Percentiles rank a stretch among this genome's conserved stretches.
Evolutionary conservation across 2,329 filamentous ascomycete genomes (phyloP).

Genomic region (Madurella fahalii): DNA sequence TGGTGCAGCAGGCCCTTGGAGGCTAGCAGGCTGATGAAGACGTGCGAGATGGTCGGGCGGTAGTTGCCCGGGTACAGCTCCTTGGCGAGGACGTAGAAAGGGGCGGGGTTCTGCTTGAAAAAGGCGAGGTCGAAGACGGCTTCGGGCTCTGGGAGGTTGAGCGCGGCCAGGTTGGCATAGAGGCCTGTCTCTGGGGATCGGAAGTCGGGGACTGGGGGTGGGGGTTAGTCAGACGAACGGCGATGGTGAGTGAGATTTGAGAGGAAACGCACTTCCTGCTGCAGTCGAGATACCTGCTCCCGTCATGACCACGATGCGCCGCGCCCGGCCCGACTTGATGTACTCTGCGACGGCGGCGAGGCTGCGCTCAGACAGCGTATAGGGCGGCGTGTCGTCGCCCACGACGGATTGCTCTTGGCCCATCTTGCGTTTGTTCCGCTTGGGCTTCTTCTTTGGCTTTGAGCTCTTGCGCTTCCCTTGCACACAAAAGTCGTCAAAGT

Average conservation of each 20-base stretch:
- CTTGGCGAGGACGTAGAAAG: slow-evolving; percentile 88
- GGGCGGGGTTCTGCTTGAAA: slow-evolving; percentile 77
- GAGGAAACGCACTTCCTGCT: slow-evolving; percentile 51
- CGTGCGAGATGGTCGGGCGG: slow-evolving; percentile 83
- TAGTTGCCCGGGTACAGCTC: slow-evolving; percentile 91
- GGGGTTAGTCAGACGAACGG: neutral
- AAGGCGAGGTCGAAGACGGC: slow-evolving; percentile 91
- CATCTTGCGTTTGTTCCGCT: slow-evolving; percentile 54
- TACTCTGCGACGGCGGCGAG: slow-evolving; percentile 74
- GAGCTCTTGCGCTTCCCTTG: slow-evolving; percentile 11
- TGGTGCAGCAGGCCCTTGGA: slow-evolving; percentile 74
- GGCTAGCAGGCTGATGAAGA: slow-evolving; percentile 78
- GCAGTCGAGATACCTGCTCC: slow-evolving; percentile 84
- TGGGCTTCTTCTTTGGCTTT: slow-evolving; percentile 11
- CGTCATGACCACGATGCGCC: slow-evolving; percentile 79
- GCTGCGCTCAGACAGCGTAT: slow-evolving; percentile 63
- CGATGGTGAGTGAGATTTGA: neutral
- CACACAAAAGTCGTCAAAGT: slow-evolving; percentile 20
- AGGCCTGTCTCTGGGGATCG: slow-evolving; percentile 88
- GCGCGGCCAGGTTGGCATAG: slow-evolving; percentile 83
- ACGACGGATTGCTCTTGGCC: slow-evolving; percentile 77
- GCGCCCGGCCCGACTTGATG: slow-evolving; percentile 65
- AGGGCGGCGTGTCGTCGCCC: slow-evolving; percentile 59
- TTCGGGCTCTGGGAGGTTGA: slow-evolving; percentile 84
- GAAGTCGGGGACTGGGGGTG: slow-evolving; percentile 78